Conservation (phyloP, 805 yeast genomes). For the Candida michaelii region DNA sequence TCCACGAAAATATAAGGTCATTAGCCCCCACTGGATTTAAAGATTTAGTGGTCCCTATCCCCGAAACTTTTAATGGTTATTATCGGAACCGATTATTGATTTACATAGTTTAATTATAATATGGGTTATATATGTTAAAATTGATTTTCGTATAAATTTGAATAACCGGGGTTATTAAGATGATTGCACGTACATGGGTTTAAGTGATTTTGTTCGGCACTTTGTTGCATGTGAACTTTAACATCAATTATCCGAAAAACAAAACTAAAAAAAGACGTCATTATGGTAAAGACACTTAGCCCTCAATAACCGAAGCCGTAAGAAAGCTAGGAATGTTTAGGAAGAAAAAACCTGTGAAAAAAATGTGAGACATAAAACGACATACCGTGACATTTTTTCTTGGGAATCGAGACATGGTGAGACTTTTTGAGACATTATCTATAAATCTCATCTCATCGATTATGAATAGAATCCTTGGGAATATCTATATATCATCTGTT, state of each 20-base stretch:
- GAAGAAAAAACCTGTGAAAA: too few species aligned
- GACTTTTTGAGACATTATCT: too few species aligned
- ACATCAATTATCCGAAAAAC: slow-evolving; percentile 1
- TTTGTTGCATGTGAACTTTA: slow-evolving; percentile 3
- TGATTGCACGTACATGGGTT: too few species aligned
- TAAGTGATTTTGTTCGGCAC: not conserved
- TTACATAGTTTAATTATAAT: not conserved
- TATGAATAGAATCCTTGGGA: slow-evolving; percentile 69
- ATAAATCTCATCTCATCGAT: slow-evolving; percentile 10
- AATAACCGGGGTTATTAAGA: not conserved
- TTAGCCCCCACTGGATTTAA: slow-evolving; percentile 4
- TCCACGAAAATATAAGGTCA: not conserved
- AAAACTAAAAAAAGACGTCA: not conserved
- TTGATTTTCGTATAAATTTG: not conserved
- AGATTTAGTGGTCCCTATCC: not conserved
- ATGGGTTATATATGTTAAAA: not conserved
- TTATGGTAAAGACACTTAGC: not conserved
- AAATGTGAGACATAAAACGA: too few species aligned
- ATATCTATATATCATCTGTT: slow-evolving; percentile 72
- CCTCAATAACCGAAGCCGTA: too few species aligned
- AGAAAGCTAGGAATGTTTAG: too few species aligned
- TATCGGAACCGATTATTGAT: not conserved
- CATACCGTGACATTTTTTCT: too few species aligned
- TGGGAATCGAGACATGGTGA: too few species aligned
- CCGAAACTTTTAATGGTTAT: not conserved